These are phyloP conservation scores for Wickerhamomyces hampshirensis DNA, from an alignment of 805 yeast species.

Conservation along the genomic window DNA sequence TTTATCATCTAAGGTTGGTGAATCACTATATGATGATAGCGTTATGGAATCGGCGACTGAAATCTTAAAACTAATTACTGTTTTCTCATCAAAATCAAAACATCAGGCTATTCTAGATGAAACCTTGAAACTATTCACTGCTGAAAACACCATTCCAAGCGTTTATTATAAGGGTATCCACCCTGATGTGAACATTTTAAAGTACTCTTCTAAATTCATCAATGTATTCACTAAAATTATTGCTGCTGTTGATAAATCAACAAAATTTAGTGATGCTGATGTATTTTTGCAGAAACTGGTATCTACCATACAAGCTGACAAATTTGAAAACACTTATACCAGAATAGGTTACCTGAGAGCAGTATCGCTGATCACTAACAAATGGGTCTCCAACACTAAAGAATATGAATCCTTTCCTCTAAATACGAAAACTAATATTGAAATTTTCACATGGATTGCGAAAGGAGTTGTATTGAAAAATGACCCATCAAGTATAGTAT, in stretches of 20 bases:
- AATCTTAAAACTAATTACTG: constrained; percentile 29
- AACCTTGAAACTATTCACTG: constrained; percentile 32
- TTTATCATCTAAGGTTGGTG: constrained; percentile 7
- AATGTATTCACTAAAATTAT: constrained; percentile 40
- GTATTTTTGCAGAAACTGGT: constrained; percentile 8
- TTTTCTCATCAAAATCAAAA: constrained; percentile 23
- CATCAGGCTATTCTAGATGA: constrained; percentile 45
- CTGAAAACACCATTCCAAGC: constrained; percentile 15
- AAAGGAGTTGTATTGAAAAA: constrained; percentile 65
- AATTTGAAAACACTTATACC: constrained; percentile 11
- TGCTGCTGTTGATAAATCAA: constrained; percentile 46
- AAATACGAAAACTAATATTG: constrained; percentile 34
- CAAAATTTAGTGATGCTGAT: constrained; percentile 21
- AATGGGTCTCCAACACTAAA: constrained; percentile 32
- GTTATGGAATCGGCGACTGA: constrained; percentile 27
- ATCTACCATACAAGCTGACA: constrained; percentile 10
- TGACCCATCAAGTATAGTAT: constrained; percentile 34
- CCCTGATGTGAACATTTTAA: constrained; percentile 18
- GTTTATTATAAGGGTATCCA: constrained; percentile 8
- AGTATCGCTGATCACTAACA: constrained; percentile 52
- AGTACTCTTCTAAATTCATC: constrained; percentile 30
- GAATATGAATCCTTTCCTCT: constrained; percentile 2
- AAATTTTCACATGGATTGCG: constrained; percentile 61
- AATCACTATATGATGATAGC: constrained; percentile 11
- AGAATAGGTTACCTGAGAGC: constrained; percentile 55